Base-by-base conservation (phyloP, 75 land plant species). In the Pinus albicaulis region DNA sequence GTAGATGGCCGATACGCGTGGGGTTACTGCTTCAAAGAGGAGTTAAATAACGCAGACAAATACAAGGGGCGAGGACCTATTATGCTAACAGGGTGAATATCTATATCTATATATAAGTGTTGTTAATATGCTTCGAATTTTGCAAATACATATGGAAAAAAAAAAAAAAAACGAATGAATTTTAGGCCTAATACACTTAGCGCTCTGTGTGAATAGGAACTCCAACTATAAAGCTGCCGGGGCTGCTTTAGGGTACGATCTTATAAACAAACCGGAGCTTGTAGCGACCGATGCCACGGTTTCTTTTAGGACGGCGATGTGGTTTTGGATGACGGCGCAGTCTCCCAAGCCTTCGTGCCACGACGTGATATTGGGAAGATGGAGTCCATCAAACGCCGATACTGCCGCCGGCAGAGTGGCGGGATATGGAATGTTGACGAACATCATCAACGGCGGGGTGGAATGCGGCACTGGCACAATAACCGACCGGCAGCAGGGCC, bases 281-380 rank as follows among this genome's bases (percentile, higher is more conserved):
- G 84, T 91, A 20, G 86, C 82, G 8, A 73, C 73, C 19, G 77
- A 88, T 75, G 26, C 91, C 1, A 79, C 36, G 0, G 48, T 79
- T 7, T 74, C 87, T n/a, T 87, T 90, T 82, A 82, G 87, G 75
- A 79, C 92, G 23, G 90, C 92, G 5, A 6, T 90, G 7, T 88
- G 88, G 91, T 88, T 86, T 74, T 91, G 93, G 93, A 91, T 83
- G 88, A 85, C 85, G 5, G 74, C 84, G 0, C 82, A 81, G 56
- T 34, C 69, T 7, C 75, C 79, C 3, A 84, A 85, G 71, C 90
- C 91, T 4, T 88, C 88, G 19, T 77, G 84, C 57, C 93, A 91
- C 77, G 83, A 75, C 44, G 93, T 86, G 56, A 86, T 86, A 31
- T 73, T 74, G 36, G 93, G 93, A 20, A 41, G 55, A 7, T 91